A percentile compares a stretch with the other conserved stretches of the same genome.
These are phyloP conservation scores for Solanum neorickii DNA, from an alignment of 257 asterid species.

Conservation along the genomic window DNA sequence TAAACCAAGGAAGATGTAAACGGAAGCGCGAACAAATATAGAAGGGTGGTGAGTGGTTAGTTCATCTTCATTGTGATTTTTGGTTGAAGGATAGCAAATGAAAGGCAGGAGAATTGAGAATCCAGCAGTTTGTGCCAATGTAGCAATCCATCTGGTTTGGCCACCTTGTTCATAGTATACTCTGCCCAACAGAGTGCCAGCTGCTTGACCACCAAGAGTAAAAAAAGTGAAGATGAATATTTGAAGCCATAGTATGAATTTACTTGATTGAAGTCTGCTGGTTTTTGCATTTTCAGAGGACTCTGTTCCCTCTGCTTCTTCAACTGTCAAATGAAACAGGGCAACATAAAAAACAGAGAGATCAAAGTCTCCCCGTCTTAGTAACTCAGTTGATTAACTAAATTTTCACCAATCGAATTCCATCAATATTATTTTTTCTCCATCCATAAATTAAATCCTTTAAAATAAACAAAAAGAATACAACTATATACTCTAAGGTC, in stretches of 20 bases:
- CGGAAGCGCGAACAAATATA: background rate
- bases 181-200: background rate
- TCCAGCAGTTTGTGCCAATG: slow-evolving; percentile 1
- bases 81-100: background rate
- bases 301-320: background rate
- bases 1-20: slow-evolving; percentile 4
- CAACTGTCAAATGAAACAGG: background rate
- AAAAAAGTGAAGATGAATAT: background rate
- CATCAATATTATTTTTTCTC: background rate
- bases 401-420: too few relatives aligned
- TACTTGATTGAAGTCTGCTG: background rate
- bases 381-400: too few relatives aligned
- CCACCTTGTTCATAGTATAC: slow-evolving; percentile 4
- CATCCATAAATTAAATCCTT: background rate
- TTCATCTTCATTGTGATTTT: background rate
- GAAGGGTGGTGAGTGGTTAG: background rate
- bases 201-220: background rate
- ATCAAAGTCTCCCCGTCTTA: background rate
- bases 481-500: background rate
- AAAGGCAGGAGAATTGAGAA: background rate
- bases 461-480: background rate
- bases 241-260: background rate
- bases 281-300: background rate
- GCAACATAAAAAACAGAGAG: background rate
- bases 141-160: slow-evolving; percentile 2